Evolutionary conservation across 2,329 filamentous ascomycete species (phyloP).

Genomic region (Dactylonectria estremocensis): DNA sequence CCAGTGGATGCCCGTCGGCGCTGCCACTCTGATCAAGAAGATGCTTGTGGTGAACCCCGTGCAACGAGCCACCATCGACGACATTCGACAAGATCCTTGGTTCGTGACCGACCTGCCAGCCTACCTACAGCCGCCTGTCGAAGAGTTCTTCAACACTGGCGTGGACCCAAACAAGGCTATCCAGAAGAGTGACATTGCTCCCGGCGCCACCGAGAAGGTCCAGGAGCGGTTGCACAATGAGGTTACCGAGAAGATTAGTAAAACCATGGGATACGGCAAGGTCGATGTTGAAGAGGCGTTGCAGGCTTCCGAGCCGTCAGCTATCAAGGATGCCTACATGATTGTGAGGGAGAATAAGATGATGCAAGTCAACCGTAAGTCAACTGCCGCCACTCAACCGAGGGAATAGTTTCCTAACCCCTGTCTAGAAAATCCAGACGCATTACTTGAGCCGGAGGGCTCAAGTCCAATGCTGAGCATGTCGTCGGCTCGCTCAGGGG

Average conservation of each 20-base stretch:
- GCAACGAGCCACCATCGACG: conserved; percentile 92
- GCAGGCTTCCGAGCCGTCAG: conserved; percentile 91
- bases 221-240: conserved; percentile 93
- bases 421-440: conserved; percentile 53
- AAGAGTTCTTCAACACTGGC: conserved; percentile 95
- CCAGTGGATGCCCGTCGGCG: conserved; percentile 89
- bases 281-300: conserved; percentile 96
- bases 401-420: conserved; percentile 46
- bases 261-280: conserved; percentile 97
- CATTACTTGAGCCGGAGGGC: conserved; percentile 55
- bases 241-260: conserved; percentile 95
- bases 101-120: conserved; percentile 89
- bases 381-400: conserved; percentile 10
- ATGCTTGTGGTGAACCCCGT: conserved; percentile 98
- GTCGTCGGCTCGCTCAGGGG: conserved; percentile 68
- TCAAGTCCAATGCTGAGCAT: conserved; percentile 68
- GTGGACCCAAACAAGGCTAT: conserved; percentile 94
- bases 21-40: conserved; percentile 85
- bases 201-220: conserved; percentile 81
- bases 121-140: conserved; percentile 88
- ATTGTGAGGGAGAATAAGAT: conserved; percentile 98
- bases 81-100: conserved; percentile 95
- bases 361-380: conserved; percentile 94
- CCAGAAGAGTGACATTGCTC: conserved; percentile 84
- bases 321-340: conserved; percentile 98